Evolutionary conservation across 768 basidiomycete genomes (phyloP).

Genomic region (Suillus placidus): DNA sequence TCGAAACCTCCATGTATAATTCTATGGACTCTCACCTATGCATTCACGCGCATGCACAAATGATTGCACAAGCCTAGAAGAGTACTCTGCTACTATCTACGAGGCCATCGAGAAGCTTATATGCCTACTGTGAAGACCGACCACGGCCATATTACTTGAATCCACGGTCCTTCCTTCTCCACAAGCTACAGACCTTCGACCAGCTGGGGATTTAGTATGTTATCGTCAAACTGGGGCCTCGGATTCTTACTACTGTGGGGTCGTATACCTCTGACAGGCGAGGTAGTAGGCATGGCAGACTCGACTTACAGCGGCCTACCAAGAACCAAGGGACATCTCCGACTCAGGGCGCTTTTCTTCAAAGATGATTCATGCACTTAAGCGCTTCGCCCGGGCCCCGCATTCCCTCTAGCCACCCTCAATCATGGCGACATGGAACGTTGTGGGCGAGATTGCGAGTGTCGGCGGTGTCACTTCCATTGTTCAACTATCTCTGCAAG

Average conservation of each 20-base stretch:
- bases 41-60: background rate
- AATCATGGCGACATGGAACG: background rate
- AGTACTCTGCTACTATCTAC: background rate
- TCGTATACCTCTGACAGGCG: background rate
- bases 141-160: too few relatives aligned
- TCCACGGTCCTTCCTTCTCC: too few relatives aligned
- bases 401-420: background rate
- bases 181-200: too few relatives aligned
- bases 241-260: background rate
- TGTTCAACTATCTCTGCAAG: conserved; percentile 1
- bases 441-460: background rate
- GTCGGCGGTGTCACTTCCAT: background rate
- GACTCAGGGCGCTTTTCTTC: background rate
- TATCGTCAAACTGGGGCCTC: background rate
- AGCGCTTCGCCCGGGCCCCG: background rate
- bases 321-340: background rate
- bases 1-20: conserved; percentile 4
- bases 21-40: background rate
- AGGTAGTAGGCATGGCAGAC: background rate
- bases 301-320: background rate
- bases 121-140: too few relatives aligned
- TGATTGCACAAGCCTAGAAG: background rate
- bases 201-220: too few relatives aligned
- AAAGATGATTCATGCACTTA: background rate
- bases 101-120: too few relatives aligned